Percentiles rank a stretch among this genome's conserved stretches.
These are phyloP conservation scores for Aspergillus flavus DNA, from an alignment of 2,329 filamentous ascomycete genomes.

Conservation along the genomic window DNA sequence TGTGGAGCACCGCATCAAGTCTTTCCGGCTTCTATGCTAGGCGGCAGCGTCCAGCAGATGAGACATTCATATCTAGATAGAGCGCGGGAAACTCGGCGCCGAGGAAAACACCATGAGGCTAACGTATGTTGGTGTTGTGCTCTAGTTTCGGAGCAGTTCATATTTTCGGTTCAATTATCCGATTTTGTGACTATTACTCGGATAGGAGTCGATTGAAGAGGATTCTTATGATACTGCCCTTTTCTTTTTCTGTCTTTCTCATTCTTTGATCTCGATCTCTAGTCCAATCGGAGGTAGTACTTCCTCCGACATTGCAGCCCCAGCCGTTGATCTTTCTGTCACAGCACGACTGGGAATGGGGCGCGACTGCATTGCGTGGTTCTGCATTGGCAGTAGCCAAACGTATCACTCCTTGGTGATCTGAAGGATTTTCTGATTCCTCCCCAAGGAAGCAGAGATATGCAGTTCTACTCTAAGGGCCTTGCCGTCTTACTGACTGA, in stretches of 20 bases:
- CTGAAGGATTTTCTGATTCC: not conserved
- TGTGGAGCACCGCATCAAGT: slow-evolving; percentile 14
- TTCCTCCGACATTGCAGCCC: not conserved
- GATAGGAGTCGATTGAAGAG: not conserved
- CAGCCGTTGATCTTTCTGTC: not conserved
- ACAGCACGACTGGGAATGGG: not conserved
- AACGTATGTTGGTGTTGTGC: slow-evolving; percentile 10
- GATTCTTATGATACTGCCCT: not conserved
- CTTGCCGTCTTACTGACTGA: slow-evolving; percentile 1
- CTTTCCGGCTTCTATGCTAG: slow-evolving; percentile 12
- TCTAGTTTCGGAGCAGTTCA: not conserved
- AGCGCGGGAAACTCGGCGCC: slow-evolving; percentile 5
- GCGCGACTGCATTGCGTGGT: not conserved
- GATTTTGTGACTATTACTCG: not conserved
- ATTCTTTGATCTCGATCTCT: not conserved
- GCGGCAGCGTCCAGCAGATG: slow-evolving; percentile 29
- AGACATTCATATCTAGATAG: slow-evolving; percentile 8
- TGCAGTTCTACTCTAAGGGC: not conserved
- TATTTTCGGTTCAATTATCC: not conserved
- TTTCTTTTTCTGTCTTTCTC: not conserved
- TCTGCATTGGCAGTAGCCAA: not conserved
- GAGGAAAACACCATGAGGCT: slow-evolving; percentile 17
- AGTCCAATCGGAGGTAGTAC: not conserved
- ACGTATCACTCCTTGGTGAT: not conserved
- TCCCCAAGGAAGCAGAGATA: not conserved